Evolutionary conservation across 345 rosid species (phyloP).

Genomic region (Rubroshorea leprosula): DNA sequence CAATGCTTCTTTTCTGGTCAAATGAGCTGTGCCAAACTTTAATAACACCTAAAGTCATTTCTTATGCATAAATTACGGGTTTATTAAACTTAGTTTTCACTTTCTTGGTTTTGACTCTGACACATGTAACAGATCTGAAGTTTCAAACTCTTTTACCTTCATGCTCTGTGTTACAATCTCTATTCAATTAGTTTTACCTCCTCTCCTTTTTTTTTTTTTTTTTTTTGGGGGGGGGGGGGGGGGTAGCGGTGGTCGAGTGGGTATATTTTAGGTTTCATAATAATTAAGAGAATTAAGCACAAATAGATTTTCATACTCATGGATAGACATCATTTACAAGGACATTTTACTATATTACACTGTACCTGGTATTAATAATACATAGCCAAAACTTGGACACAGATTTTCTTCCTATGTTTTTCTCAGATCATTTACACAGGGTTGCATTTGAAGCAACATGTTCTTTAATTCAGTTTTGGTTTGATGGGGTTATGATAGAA

Average conservation of each 20-base stretch:
- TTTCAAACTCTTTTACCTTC: too few relatives aligned
- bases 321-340: slow-evolving; percentile 4
- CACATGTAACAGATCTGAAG: too few relatives aligned
- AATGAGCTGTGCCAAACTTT: slow-evolving; percentile 1
- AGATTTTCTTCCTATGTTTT: slow-evolving; percentile 6
- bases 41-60: neutral
- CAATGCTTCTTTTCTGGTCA: neutral
- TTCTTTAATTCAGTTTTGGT: slow-evolving; percentile 15
- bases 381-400: slow-evolving; percentile 24
- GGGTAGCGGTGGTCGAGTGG: too few relatives aligned
- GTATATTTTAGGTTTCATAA: too few relatives aligned
- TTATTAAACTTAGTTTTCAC: neutral
- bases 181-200: too few relatives aligned
- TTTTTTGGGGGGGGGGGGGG: too few relatives aligned
- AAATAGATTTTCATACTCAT: neutral
- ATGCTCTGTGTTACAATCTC: too few relatives aligned
- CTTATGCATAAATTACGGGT: neutral
- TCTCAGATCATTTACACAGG: slow-evolving; percentile 12
- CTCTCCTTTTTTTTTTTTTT: too few relatives aligned
- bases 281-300: neutral
- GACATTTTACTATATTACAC: slow-evolving; percentile 2
- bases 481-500: slow-evolving; percentile 21
- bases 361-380: slow-evolving; percentile 16
- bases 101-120: neutral
- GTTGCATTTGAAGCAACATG: slow-evolving; percentile 20